Evolutionary conservation across 2,329 filamentous ascomycete species (phyloP).

Genomic region (Lachnellula hyalina): DNA sequence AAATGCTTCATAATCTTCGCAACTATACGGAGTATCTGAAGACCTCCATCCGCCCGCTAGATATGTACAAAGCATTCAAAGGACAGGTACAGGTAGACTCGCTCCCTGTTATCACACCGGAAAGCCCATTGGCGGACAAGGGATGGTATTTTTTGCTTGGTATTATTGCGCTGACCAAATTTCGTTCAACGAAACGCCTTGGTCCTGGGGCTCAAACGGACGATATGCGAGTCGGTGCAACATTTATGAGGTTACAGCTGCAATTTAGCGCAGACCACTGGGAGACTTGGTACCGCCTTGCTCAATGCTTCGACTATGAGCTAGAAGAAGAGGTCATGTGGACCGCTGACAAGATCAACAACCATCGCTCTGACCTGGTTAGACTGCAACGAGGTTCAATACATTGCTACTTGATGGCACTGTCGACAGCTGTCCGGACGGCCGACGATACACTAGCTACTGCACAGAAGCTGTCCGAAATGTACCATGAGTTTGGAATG

Average conservation of each 20-base stretch:
- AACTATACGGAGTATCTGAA: conserved; percentile 78
- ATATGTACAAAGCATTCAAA: conserved; percentile 73
- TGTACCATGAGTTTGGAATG: conserved; percentile 64
- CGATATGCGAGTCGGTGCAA: conserved; percentile 33
- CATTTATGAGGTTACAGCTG: conserved; percentile 34
- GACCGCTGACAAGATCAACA: conserved; percentile 37
- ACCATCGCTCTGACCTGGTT: conserved; percentile 31
- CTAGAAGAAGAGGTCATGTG: conserved; percentile 37
- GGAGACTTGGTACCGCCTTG: conserved; percentile 38
- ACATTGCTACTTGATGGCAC: conserved; percentile 56
- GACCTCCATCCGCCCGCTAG: conserved; percentile 74
- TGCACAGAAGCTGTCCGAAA: conserved; percentile 52
- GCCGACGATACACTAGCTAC: conserved; percentile 50
- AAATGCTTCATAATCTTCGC: conserved; percentile 81
- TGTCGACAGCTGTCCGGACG: conserved; percentile 53
- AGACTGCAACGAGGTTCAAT: conserved; percentile 33
- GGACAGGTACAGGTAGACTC: conserved; percentile 72
- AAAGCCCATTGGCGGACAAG: conserved; percentile 68
- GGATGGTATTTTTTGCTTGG: conserved; percentile 93
- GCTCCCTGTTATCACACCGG: conserved; percentile 60
- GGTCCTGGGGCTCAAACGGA: conserved; percentile 33
- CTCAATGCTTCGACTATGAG: conserved; percentile 36
- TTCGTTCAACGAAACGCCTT: conserved; percentile 39
- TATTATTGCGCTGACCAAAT: conserved; percentile 82
- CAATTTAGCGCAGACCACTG: conserved; percentile 34